phyloP scores from a whole-genome alignment of 2,329 filamentous ascomycete genomes.

The Aspergillus sp. region DNA sequence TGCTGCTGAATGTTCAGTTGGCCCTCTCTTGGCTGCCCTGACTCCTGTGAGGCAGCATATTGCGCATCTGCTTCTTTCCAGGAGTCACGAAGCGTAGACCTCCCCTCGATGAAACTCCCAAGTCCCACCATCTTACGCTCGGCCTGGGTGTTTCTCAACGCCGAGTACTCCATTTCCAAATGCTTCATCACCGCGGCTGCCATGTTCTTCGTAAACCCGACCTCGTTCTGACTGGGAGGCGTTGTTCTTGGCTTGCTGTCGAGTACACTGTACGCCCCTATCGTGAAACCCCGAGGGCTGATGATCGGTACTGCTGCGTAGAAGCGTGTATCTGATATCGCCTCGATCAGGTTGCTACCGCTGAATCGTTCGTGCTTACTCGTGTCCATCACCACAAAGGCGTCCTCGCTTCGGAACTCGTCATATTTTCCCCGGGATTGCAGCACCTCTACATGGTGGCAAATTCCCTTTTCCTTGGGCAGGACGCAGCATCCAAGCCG shows the following conservation, averaged over 20 bases:
- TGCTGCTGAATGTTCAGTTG: too few relatives aligned
- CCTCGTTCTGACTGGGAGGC: conserved; percentile 37
- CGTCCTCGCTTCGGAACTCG: too few relatives aligned
- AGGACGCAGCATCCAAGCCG: conserved; percentile 33
- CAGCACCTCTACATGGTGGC: too few relatives aligned
- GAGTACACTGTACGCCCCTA: conserved; percentile 59
- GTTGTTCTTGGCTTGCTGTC: conserved; percentile 51
- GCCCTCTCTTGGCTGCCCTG: too few relatives aligned
- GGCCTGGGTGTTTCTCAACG: conserved; percentile 43
- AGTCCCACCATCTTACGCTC: conserved; percentile 30
- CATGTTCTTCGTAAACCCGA: conserved; percentile 56
- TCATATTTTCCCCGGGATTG: too few relatives aligned
- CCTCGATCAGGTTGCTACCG: conserved; percentile 12
- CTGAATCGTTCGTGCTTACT: conserved; percentile 31
- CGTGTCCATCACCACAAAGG: conserved; percentile 27
- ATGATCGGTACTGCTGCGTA: conserved; percentile 61
- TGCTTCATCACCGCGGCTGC: conserved; percentile 58
- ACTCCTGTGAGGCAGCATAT: too few relatives aligned
- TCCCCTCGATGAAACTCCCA: conserved; percentile 50
- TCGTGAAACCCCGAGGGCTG: conserved; percentile 52
- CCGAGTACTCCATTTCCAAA: conserved; percentile 53
- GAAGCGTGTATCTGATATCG: conserved; percentile 39
- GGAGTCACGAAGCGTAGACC: conserved; percentile 22
- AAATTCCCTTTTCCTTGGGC: conserved; percentile 1
- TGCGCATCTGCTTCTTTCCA: too few relatives aligned